A percentile compares a stretch with the other conserved stretches of the same genome.
Evolutionary conservation across 331 rosid genomes (phyloP).

Genomic region (Telfairia occidentalis): DNA sequence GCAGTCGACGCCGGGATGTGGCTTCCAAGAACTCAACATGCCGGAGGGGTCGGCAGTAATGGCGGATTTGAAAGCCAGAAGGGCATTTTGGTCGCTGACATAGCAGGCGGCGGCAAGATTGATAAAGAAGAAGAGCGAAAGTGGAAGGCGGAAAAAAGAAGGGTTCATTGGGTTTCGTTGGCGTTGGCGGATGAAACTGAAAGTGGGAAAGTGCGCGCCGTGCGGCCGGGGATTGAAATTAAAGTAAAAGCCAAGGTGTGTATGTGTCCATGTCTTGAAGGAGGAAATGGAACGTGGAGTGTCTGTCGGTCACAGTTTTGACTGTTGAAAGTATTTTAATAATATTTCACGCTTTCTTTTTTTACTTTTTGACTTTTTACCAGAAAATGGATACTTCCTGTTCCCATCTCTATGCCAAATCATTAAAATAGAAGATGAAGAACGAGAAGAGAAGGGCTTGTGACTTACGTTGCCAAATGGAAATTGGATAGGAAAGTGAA

Average conservation of each 20-base stretch:
- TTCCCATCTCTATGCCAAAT: no score
- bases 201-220: background rate
- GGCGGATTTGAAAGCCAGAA: constrained; percentile 54
- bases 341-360: no score
- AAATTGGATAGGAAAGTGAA: no score
- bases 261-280: background rate
- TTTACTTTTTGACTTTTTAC: no score
- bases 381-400: no score
- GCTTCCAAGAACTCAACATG: constrained; percentile 43
- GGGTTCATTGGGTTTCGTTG: background rate
- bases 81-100: constrained; percentile 48
- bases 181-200: background rate
- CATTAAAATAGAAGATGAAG: no score
- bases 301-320: constrained; percentile 1
- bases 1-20: constrained; percentile 50
- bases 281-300: background rate
- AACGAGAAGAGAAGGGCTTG: no score
- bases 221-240: background rate
- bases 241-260: no score
- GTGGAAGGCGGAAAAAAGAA: background rate
- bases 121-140: constrained; percentile 5
- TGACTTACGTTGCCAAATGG: no score
- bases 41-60: constrained; percentile 67
- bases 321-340: background rate
- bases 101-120: constrained; percentile 39